Base-by-base conservation (phyloP, 2,329 filamentous ascomycete genomes). In the Aspergillaceae sp. region DNA sequence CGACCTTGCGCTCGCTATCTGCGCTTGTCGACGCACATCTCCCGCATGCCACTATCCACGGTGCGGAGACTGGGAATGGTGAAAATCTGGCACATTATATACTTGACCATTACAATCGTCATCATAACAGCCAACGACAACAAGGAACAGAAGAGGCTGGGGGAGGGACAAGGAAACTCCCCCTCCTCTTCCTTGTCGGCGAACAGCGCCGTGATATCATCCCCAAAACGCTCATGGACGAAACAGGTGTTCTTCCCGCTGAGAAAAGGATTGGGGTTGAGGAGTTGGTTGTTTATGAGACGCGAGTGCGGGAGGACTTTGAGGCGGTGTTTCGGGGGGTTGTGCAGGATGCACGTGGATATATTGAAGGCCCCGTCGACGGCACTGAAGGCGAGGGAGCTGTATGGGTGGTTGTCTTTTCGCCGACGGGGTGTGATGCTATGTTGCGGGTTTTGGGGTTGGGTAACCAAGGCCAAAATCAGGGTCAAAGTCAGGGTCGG, bases 161-260 rank as follows among this genome's bases (percentile, higher is more conserved):
- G 51, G 7, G 19, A 10, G 4, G 11, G 26, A 19, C 10, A 29
- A 34, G 60, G 65, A 42, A 56, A 40, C 81, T 76, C 0, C 77
- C 84, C 0, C 65, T 97, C 4, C 70, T 97, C 1, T 98, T 97
- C 64, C 77, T 94, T 9, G 89, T 94, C 0, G 92, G 92, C 19
- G 91, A 96, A 62, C 86, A 90, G 62, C 79, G 89, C 45, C 74
- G 92, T 40, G 92, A 97, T 63, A 81, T 95, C 53, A 95, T 98
- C 52, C 90, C 92, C 1, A 86, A 79, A 56, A 87, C 80, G 1
- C 71, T 97, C 34, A 86, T 82, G 73, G 76, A 78, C 35, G 60
- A 71, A 56, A 61, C 0, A 67, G 89, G 6, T 19, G 19, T 19
- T 19, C 19, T 19, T 19, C 65, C 75, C 0, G 52, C 61, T 0